Evolutionary conservation across 176 grass and related monocot species (phyloP).

Genomic region (Hordeum marinum): DNA sequence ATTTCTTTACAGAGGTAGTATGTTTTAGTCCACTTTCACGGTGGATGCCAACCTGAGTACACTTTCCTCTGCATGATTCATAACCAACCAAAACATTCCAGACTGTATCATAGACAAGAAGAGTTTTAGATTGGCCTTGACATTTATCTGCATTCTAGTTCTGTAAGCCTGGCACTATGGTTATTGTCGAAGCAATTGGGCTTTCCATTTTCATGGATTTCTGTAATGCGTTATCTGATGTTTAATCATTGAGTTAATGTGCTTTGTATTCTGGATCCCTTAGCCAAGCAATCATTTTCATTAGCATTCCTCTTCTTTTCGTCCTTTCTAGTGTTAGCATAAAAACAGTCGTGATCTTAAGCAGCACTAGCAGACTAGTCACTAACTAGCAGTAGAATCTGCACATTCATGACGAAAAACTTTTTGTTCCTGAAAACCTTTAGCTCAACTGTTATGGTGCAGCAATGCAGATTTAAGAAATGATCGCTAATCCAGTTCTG

Average conservation of each 20-base stretch:
- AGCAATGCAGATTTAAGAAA: not conserved
- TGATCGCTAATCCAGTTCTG: not conserved
- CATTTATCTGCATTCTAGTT: not conserved
- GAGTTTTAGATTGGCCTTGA: not conserved
- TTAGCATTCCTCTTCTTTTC: not conserved
- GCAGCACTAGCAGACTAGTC: not conserved
- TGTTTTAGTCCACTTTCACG: not conserved
- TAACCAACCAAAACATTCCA: not conserved
- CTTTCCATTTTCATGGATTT: not conserved
- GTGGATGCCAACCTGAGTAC: constrained; percentile 1
- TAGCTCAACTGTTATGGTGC: not conserved
- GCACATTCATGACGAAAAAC: not conserved
- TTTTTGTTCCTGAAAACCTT: not conserved
- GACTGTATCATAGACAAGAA: not conserved
- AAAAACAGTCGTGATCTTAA: not conserved
- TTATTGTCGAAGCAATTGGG: not conserved
- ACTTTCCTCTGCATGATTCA: not conserved
- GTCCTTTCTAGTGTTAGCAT: not conserved
- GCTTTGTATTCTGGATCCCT: not conserved
- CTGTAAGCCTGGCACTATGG: not conserved
- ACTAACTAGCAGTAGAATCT: not conserved
- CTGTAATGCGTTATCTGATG: not conserved
- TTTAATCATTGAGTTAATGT: not conserved
- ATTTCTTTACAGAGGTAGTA: too few relatives aligned
- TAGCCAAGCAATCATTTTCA: not conserved